phyloP scores from a whole-genome alignment of 495 filamentous ascomycete genomes.

The Lasiosphaeriaceae sp. region DNA sequence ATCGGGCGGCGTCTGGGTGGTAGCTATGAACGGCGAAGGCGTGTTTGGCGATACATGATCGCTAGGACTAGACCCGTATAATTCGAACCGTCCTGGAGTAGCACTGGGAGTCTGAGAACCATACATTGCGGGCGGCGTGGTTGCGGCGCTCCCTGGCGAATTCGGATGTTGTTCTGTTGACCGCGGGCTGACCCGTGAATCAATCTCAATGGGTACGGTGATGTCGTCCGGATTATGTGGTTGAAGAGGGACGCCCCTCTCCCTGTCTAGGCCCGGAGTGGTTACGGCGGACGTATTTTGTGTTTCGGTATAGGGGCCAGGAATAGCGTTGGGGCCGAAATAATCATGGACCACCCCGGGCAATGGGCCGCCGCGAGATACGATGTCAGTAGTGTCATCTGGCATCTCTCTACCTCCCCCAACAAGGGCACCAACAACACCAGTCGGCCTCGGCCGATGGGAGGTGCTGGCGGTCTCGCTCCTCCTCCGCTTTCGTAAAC shows the following conservation, averaged over 20 bases:
- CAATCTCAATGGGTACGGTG: constrained; percentile 33
- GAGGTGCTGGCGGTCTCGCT: constrained; percentile 7
- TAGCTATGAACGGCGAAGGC: not conserved
- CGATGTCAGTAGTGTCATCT: constrained; percentile 24
- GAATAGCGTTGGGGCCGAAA: constrained; percentile 27
- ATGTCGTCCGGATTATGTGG: constrained; percentile 31
- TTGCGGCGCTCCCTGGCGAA: not conserved
- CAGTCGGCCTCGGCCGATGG: constrained; percentile 2
- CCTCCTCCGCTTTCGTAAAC: constrained; percentile 26
- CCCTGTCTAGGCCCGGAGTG: constrained; percentile 11
- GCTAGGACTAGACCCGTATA: constrained; percentile 22
- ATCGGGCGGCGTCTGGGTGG: not conserved
- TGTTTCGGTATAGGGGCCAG: constrained; percentile 34
- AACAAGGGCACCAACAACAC: constrained; percentile 6
- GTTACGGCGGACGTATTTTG: constrained; percentile 5
- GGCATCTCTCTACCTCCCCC: constrained; percentile 21
- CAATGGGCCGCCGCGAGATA: constrained; percentile 17
- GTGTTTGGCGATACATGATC: not conserved
- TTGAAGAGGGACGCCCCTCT: constrained; percentile 19
- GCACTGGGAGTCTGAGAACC: not conserved
- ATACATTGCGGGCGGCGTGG: not conserved
- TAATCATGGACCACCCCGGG: constrained; percentile 29
- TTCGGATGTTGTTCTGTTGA: not conserved
- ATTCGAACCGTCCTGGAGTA: constrained; percentile 18
- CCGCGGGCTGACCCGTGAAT: constrained; percentile 12